Conservation (phyloP, 139 green algal species). For the Asterochloris erici region DNA sequence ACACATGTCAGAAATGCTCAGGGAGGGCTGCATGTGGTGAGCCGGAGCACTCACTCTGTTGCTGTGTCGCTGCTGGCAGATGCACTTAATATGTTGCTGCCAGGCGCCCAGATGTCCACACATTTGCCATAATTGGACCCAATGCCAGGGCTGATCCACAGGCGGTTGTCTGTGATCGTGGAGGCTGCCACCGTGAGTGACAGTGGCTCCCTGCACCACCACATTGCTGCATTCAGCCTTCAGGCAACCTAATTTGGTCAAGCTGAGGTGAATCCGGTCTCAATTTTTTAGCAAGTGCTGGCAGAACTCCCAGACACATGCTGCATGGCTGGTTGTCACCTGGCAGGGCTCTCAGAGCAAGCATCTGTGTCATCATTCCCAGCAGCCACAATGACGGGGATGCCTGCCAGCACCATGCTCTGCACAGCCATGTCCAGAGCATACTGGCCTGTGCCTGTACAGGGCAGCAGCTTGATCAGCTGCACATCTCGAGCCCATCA, state of each 20-base stretch:
- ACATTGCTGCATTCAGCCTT: background rate
- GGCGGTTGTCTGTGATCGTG: conserved; percentile 15
- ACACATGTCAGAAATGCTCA: background rate
- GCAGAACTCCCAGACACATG: background rate
- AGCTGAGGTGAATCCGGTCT: background rate
- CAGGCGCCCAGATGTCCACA: conserved; percentile 46
- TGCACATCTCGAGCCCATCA: too few species aligned
- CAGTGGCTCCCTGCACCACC: conserved; percentile 13
- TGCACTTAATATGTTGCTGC: conserved; percentile 31
- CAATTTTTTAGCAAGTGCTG: background rate
- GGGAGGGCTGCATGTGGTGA: background rate
- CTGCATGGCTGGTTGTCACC: conserved; percentile 9
- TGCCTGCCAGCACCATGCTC: conserved; percentile 16
- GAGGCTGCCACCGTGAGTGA: conserved; percentile 34
- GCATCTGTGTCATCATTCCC: conserved; percentile 40
- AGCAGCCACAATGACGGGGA: conserved; percentile 41
- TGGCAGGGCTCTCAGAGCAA: conserved; percentile 36
- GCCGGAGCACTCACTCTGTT: conserved; percentile 22
- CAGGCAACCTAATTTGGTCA: background rate
- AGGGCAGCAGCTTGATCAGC: too few species aligned
- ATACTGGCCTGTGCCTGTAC: conserved; percentile 22
- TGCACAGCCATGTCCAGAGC: conserved; percentile 30
- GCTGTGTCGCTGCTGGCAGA: conserved; percentile 16
- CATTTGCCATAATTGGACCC: conserved; percentile 46
- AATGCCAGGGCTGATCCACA: conserved; percentile 27